phyloP scores from a whole-genome alignment of 345 rosid genomes.

The Hibiscus syriacus region DNA sequence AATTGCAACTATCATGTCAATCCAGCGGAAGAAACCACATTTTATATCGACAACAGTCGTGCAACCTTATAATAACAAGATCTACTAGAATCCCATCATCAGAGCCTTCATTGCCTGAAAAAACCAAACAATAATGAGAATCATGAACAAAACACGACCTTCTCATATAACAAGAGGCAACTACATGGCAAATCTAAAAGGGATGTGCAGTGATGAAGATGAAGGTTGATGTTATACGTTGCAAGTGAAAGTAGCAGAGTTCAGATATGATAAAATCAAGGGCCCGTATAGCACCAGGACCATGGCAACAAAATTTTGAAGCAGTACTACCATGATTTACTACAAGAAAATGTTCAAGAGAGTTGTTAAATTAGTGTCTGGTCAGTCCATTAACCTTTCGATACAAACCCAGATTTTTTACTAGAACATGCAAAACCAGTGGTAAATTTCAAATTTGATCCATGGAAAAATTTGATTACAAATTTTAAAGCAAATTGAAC shows the following conservation, averaged over 20 bases:
- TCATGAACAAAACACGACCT: too few species aligned
- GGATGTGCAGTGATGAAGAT: neutral
- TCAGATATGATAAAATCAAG: neutral
- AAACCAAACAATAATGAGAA: neutral
- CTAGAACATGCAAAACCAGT: neutral
- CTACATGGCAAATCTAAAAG: neutral
- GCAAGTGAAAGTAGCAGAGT: neutral
- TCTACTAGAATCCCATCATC: neutral
- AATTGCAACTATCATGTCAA: too few species aligned
- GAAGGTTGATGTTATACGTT: neutral
- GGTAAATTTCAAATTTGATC: neutral
- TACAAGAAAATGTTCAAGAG: neutral
- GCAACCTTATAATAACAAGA: constrained; percentile 8
- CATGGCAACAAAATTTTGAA: neutral
- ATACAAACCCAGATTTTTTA: neutral
- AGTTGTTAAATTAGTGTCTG: neutral
- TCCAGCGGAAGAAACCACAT: neutral
- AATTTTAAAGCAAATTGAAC: neutral
- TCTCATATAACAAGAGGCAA: neutral
- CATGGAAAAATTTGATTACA: neutral
- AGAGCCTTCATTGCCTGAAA: constrained; percentile 8
- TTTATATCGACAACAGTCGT: constrained; percentile 10
- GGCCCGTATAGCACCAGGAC: neutral
- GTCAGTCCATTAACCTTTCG: neutral
- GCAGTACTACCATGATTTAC: neutral